phyloP scores from a whole-genome alignment of 208 protist species.

The Acanthamoeba triangularis region DNA sequence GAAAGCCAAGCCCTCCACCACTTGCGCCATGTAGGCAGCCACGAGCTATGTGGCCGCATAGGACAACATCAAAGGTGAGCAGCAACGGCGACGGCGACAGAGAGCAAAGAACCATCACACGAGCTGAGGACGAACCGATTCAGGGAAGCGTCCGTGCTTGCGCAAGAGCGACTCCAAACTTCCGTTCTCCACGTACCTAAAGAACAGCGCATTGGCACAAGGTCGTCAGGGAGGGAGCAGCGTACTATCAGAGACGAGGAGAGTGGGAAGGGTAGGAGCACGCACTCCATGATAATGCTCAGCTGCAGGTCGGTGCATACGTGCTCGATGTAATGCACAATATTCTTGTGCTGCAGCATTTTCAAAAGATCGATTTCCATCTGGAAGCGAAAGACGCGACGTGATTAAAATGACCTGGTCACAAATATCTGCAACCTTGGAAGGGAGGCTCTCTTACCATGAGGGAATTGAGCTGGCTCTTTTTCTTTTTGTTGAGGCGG shows the following conservation, averaged over 20 bases:
- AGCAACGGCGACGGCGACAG: background rate
- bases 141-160: slow-evolving; percentile 94
- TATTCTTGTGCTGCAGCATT: slow-evolving; percentile 90
- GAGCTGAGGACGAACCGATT: slow-evolving; percentile 80
- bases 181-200: slow-evolving; percentile 92
- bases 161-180: slow-evolving; percentile 93
- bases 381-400: background rate
- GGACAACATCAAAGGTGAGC: background rate
- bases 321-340: slow-evolving; percentile 93
- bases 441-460: slow-evolving; percentile 10
- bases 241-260: background rate
- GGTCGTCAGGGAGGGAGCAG: too few species aligned
- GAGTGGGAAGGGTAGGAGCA: background rate
- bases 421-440: background rate
- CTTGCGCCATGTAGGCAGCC: slow-evolving; percentile 92
- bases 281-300: slow-evolving; percentile 94
- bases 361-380: slow-evolving; percentile 91
- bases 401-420: background rate
- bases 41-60: slow-evolving; percentile 83
- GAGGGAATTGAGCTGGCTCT: slow-evolving; percentile 82
- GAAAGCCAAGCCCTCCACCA: slow-evolving; percentile 93
- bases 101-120: background rate
- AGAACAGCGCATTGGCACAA: background rate
- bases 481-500: slow-evolving; percentile 79
- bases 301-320: slow-evolving; percentile 88